Percentiles rank a stretch among this genome's conserved stretches.
Conservation (phyloP, 352 stramenopile species). For the Phytophthora citrophthora region DNA sequence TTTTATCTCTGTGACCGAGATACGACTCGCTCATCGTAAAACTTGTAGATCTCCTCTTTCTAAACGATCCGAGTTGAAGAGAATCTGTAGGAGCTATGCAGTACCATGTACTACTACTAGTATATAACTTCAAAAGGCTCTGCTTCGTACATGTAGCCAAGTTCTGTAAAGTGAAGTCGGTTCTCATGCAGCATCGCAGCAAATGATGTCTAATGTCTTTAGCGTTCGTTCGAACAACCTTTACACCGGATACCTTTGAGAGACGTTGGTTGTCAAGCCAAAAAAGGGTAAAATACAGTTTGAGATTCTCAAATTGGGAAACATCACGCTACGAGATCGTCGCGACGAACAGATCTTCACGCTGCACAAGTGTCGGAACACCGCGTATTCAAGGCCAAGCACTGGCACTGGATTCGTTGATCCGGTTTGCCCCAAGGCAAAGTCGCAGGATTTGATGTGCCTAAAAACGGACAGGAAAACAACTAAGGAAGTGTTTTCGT, state of each 20-base stretch:
- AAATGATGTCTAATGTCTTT: slow-evolving; percentile 11
- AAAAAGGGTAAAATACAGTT: slow-evolving; percentile 15
- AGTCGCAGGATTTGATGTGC: slow-evolving; percentile 23
- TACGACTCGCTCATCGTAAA: too few relatives aligned
- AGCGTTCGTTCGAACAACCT: neutral
- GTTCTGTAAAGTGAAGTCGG: neutral
- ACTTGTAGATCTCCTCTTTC: neutral
- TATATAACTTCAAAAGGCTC: too few relatives aligned
- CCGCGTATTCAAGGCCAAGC: slow-evolving; percentile 7
- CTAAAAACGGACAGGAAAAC: slow-evolving; percentile 26
- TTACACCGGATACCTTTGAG: neutral
- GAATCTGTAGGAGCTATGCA: neutral
- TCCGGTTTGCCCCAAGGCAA: slow-evolving; percentile 11
- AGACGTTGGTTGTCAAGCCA: neutral
- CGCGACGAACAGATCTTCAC: slow-evolving; percentile 4
- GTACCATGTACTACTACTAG: too few relatives aligned
- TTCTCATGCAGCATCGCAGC: neutral
- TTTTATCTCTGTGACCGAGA: neutral
- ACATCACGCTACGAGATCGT: slow-evolving; percentile 18
- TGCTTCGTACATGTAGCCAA: neutral
- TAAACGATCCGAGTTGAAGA: neutral
- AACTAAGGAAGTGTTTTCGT: slow-evolving; percentile 20
- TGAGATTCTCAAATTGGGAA: neutral
- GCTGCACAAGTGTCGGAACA: slow-evolving; percentile 17
- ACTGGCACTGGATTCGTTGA: slow-evolving; percentile 12